A percentile compares a stretch with the other conserved stretches of the same genome.
Conservation (phyloP, 306 rosid species). For the Vigna unguiculata region DNA sequence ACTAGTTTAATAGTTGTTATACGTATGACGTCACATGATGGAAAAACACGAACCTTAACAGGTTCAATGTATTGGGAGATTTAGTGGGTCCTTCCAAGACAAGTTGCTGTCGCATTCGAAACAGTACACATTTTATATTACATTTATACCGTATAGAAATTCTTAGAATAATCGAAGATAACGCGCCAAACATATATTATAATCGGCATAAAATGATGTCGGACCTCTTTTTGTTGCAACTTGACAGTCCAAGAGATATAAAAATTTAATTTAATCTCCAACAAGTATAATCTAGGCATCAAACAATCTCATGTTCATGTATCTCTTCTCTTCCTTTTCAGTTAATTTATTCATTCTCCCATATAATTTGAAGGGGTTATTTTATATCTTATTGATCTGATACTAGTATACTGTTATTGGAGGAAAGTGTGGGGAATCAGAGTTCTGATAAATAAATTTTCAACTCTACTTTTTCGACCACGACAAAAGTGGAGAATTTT, state of each 20-base stretch:
- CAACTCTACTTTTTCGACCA: neutral
- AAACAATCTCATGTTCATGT: conserved; percentile 15
- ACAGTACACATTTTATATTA: neutral
- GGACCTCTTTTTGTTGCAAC: conserved; percentile 30
- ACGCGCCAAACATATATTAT: conserved; percentile 35
- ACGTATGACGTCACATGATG: neutral
- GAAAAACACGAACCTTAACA: conserved; percentile 13
- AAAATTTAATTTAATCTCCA: neutral
- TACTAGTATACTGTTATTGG: neutral
- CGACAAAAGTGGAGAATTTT: conserved; percentile 6
- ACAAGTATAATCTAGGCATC: neutral
- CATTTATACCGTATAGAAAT: neutral
- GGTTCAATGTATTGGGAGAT: conserved; percentile 50
- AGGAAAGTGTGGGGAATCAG: neutral
- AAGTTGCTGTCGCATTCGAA: conserved; percentile 21
- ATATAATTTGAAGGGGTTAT: conserved; percentile 32
- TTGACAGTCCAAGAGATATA: conserved; percentile 13
- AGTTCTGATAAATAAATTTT: neutral
- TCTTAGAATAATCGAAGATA: conserved; percentile 31
- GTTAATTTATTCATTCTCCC: conserved; percentile 25
- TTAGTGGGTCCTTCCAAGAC: conserved; percentile 39
- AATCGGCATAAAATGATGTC: conserved; percentile 34
- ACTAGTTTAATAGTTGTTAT: conserved; percentile 11
- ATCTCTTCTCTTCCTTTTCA: conserved; percentile 14
- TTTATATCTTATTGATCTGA: neutral